phyloP scores from a whole-genome alignment of 176 grass and related monocot species.

The Olyra latifolia region DNA sequence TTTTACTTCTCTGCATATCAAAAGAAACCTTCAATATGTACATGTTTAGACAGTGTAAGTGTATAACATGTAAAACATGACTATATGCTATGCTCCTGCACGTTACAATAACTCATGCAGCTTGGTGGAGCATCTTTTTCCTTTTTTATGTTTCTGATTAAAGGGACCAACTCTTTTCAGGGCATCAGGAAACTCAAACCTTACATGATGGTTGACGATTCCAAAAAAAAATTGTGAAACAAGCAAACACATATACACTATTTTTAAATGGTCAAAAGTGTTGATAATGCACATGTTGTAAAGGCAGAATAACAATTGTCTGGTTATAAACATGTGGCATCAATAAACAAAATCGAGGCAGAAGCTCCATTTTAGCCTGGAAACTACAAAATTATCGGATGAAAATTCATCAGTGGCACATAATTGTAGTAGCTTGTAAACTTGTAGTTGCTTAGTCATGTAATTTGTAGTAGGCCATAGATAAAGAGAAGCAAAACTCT shows the following conservation, averaged over 20 bases:
- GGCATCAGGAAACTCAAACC: not conserved
- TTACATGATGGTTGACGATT: not conserved
- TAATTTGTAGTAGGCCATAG: not conserved
- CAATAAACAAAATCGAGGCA: not conserved
- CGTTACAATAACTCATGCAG: not conserved
- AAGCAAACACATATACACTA: not conserved
- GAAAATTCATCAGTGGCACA: no score
- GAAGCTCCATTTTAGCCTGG: not conserved
- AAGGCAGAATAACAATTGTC: no score
- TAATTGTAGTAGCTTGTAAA: not conserved
- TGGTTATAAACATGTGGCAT: no score
- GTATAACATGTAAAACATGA: constrained; percentile 15
- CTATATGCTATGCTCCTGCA: not conserved
- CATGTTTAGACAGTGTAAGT: not conserved
- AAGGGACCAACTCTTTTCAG: not conserved
- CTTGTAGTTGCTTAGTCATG: not conserved
- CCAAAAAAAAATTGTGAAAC: not conserved
- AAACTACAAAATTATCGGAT: not conserved
- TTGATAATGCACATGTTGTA: not conserved
- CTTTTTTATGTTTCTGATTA: not conserved
- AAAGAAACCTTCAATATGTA: constrained; percentile 17
- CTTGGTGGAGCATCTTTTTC: not conserved
- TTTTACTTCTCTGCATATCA: constrained; percentile 61
- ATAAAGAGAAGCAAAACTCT: not conserved
- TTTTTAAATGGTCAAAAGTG: not conserved